Conservation (phyloP, 352 stramenopile species). For the Phytophthora tentaculata region DNA sequence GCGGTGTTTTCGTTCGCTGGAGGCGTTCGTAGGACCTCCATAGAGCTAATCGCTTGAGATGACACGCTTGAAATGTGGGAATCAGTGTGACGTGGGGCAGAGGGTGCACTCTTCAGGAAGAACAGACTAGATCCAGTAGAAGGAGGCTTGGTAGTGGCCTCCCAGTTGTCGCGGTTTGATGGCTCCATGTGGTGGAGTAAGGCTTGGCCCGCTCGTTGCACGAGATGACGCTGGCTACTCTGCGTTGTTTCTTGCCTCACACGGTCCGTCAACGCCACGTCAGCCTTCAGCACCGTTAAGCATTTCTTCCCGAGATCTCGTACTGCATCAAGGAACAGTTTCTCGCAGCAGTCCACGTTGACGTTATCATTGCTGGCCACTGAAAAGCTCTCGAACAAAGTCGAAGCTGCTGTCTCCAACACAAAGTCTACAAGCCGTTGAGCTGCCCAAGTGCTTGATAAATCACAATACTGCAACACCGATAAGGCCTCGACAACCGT, state of each 20-base stretch:
- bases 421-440: conserved; percentile 42
- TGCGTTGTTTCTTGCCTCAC: conserved; percentile 24
- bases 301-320: conserved; percentile 45
- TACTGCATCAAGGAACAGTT: conserved; percentile 24
- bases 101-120: conserved; percentile 16
- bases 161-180: background rate
- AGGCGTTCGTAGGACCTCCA: conserved; percentile 20
- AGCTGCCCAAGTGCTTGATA: conserved; percentile 43
- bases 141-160: background rate
- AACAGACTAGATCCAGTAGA: conserved; percentile 22
- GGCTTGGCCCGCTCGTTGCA: conserved; percentile 16
- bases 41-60: conserved; percentile 7
- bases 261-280: conserved; percentile 37
- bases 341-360: conserved; percentile 12
- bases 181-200: conserved; percentile 24
- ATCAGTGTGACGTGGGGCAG: background rate
- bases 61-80: background rate
- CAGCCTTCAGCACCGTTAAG: conserved; percentile 30
- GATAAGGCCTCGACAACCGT: conserved; percentile 24
- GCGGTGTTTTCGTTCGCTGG: conserved; percentile 25
- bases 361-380: conserved; percentile 1
- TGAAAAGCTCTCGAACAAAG: conserved; percentile 10
- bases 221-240: conserved; percentile 6
- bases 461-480: conserved; percentile 38
- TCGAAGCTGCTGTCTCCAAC: conserved; percentile 19